Evolutionary conservation across 208 protist species (phyloP).

Genomic region (Phytomonas francai): DNA sequence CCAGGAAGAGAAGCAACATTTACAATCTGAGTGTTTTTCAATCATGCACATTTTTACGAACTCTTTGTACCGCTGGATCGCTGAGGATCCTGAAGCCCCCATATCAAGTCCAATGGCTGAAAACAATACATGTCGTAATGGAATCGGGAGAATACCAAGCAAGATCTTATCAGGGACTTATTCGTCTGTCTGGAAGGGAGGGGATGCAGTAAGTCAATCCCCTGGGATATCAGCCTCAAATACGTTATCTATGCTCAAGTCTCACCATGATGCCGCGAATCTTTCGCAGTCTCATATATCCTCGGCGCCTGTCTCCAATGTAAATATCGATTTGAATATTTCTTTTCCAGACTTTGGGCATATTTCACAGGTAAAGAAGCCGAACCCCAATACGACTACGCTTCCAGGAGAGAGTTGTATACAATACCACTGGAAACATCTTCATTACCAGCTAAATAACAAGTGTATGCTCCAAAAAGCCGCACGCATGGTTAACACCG

Average conservation of each 20-base stretch:
- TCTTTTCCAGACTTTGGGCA: background rate
- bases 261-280: background rate
- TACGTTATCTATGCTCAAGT: background rate
- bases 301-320: background rate
- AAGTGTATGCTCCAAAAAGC: slow-evolving; percentile 63
- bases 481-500: slow-evolving; percentile 42
- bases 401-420: slow-evolving; percentile 5
- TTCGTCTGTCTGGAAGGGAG: background rate
- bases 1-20: slow-evolving; percentile 66
- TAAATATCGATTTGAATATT: background rate
- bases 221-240: background rate
- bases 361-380: background rate
- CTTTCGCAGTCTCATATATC: background rate
- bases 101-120: background rate
- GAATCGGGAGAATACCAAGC: background rate
- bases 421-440: slow-evolving; percentile 83
- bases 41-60: slow-evolving; percentile 46
- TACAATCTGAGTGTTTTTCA: slow-evolving; percentile 62
- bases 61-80: slow-evolving; percentile 67
- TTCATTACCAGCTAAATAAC: slow-evolving; percentile 73
- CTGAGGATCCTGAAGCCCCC: slow-evolving; percentile 49
- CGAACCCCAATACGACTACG: background rate
- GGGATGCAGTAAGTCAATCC: background rate
- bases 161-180: background rate
- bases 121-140: background rate